A percentile compares a stretch with the other conserved stretches of the same genome.
Evolutionary conservation across 805 yeast species (phyloP).

Genomic region (Starmera dryadoides): DNA sequence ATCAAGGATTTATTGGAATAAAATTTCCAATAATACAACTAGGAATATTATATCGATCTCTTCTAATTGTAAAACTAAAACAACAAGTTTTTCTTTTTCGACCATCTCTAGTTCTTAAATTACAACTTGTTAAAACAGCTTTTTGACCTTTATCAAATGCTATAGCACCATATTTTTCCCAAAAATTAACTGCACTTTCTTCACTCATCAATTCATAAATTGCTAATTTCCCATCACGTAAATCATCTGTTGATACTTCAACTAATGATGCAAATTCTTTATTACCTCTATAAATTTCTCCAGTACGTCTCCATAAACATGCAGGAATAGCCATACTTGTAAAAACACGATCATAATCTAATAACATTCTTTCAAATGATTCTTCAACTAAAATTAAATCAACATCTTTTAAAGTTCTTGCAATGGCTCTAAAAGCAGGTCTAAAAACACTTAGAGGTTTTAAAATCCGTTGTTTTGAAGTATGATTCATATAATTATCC

Average conservation of each 20-base stretch:
- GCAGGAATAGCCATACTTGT: constrained; percentile 98
- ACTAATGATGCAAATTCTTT: constrained; percentile 93
- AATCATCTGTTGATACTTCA: constrained; percentile 81
- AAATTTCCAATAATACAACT: constrained; percentile 94
- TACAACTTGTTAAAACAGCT: constrained; percentile 90
- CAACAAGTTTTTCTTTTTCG: constrained; percentile 78
- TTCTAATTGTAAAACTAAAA: constrained; percentile 85
- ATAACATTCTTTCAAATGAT: constrained; percentile 84
- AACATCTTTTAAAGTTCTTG: constrained; percentile 81
- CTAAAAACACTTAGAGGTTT: constrained; percentile 81
- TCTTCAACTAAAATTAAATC: constrained; percentile 91
- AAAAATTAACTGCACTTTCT: constrained; percentile 91
- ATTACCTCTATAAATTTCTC: constrained; percentile 91
- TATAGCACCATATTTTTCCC: constrained; percentile 96
- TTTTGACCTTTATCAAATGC: constrained; percentile 95
- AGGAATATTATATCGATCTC: constrained; percentile 92
- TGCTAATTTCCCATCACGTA: constrained; percentile 87
- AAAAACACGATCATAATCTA: constrained; percentile 91
- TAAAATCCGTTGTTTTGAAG: constrained; percentile 77
- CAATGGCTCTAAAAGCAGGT: constrained; percentile 91
- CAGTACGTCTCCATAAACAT: constrained; percentile 94
- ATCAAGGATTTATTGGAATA: constrained; percentile 56
- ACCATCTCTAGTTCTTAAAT: constrained; percentile 76
- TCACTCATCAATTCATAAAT: constrained; percentile 93
- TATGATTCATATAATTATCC: constrained; percentile 85